phyloP scores from a whole-genome alignment of 2,329 filamentous ascomycete genomes.

The Chaetomiaceae sp. region DNA sequence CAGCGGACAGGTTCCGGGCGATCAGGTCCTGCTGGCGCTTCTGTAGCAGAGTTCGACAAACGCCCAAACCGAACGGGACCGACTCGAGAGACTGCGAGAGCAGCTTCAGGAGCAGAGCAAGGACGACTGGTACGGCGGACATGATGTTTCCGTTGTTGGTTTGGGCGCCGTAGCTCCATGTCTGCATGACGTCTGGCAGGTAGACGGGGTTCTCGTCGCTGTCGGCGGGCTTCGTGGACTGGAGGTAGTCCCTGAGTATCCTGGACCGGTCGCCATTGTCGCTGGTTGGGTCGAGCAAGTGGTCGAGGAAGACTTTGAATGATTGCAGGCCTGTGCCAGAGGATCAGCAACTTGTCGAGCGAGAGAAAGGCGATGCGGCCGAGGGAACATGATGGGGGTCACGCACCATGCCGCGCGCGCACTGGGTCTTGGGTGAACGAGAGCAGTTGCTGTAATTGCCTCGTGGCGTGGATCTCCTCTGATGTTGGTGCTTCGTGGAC shows the following conservation, averaged over 20 bases:
- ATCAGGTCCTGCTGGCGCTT: conserved; percentile 77
- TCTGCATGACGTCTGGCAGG: conserved; percentile 76
- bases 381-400: neutral
- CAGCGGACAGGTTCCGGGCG: conserved; percentile 70
- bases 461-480: conserved; percentile 58
- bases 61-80: conserved; percentile 66
- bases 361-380: neutral
- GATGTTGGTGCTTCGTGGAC: conserved; percentile 53
- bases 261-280: conserved; percentile 45
- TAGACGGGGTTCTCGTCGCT: conserved; percentile 58
- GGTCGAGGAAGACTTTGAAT: conserved; percentile 68
- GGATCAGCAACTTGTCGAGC: neutral
- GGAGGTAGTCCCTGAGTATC: conserved; percentile 67
- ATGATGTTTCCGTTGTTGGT: conserved; percentile 76
- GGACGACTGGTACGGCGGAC: conserved; percentile 72
- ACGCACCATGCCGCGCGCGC: conserved; percentile 61
- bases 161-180: conserved; percentile 78
- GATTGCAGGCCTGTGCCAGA: conserved; percentile 55
- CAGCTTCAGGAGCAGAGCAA: conserved; percentile 76
- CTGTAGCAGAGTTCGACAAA: conserved; percentile 79
- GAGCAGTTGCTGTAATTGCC: conserved; percentile 65
- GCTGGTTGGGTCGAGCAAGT: conserved; percentile 50
- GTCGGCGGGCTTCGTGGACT: conserved; percentile 47
- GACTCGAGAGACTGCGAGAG: conserved; percentile 72
- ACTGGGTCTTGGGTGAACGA: conserved; percentile 66